Percentiles rank a stretch among this genome's conserved stretches.
phyloP scores from a whole-genome alignment of 2,329 filamentous ascomycete genomes.

The Fusarium musae region DNA sequence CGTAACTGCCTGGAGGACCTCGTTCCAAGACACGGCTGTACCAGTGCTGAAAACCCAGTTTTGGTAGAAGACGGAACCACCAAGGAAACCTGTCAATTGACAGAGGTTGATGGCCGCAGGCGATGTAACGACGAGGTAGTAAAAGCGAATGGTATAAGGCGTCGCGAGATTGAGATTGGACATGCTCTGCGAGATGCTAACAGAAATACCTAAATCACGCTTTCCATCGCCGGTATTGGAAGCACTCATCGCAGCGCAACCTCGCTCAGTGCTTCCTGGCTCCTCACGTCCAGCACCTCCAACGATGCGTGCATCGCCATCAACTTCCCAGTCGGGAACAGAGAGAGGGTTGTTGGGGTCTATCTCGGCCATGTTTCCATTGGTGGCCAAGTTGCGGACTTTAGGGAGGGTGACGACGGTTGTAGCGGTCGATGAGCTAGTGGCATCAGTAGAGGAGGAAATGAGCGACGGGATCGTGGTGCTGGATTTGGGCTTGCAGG shows the following conservation, averaged over 20 bases:
- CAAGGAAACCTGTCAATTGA: not conserved
- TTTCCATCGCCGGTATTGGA: not conserved
- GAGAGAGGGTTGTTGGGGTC: not conserved
- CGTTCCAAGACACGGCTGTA: not conserved
- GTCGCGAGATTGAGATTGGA: not conserved
- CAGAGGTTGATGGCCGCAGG: not conserved
- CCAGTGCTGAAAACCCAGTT: not conserved
- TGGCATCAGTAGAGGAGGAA: not conserved
- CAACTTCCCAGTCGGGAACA: not conserved
- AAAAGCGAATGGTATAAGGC: conserved; percentile 11
- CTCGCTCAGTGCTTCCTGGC: not conserved
- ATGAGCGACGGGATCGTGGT: not conserved
- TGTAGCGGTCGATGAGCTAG: not conserved
- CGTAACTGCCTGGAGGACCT: not conserved
- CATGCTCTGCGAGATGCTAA: conserved; percentile 8
- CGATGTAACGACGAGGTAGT: not conserved
- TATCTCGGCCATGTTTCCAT: conserved; percentile 13
- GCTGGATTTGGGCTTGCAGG: conserved; percentile 4
- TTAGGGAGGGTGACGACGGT: not conserved
- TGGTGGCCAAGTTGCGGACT: not conserved
- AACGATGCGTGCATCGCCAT: not conserved
- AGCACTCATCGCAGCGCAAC: conserved; percentile 10
- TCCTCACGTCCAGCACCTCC: conserved; percentile 2
- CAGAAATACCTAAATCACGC: not conserved
- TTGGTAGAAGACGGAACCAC: not conserved